phyloP scores from a whole-genome alignment of 805 yeast genomes.

The Kodamaea neixiangensis region DNA sequence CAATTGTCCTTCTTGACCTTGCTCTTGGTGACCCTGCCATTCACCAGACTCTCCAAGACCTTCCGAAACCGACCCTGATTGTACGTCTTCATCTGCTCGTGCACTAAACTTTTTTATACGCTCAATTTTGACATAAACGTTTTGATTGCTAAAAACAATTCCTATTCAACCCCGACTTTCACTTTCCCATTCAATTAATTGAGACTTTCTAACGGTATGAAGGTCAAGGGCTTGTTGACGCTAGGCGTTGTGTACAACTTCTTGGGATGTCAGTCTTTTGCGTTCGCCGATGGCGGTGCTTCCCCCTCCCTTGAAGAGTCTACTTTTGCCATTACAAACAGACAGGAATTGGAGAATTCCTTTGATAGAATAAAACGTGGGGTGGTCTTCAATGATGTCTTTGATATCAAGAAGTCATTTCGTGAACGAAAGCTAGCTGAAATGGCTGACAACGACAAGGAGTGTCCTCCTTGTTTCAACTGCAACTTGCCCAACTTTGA shows the following conservation, averaged over 20 bases:
- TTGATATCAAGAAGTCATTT: slow-evolving; percentile 16
- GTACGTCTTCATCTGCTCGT: slow-evolving; percentile 16
- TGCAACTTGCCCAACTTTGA: slow-evolving; percentile 89
- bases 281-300: background rate
- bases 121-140: background rate
- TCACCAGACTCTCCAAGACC: slow-evolving; percentile 19
- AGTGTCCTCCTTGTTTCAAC: slow-evolving; percentile 92
- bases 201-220: background rate
- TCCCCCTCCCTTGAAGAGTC: background rate
- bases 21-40: slow-evolving; percentile 10
- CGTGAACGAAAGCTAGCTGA: slow-evolving; percentile 4
- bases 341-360: slow-evolving; percentile 7
- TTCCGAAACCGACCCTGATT: slow-evolving; percentile 21
- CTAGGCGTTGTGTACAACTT: background rate
- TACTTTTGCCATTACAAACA: background rate
- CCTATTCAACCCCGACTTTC: background rate
- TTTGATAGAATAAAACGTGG: slow-evolving; percentile 25
- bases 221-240: background rate
- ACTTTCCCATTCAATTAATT: background rate
- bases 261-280: background rate
- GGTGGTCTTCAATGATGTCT: slow-evolving; percentile 27
- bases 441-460: slow-evolving; percentile 13
- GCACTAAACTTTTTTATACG: background rate
- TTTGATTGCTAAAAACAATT: background rate
- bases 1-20: slow-evolving; percentile 38